Evolutionary conservation across 129 eudicot genomes (phyloP).

Genomic region (Arctium lappa): DNA sequence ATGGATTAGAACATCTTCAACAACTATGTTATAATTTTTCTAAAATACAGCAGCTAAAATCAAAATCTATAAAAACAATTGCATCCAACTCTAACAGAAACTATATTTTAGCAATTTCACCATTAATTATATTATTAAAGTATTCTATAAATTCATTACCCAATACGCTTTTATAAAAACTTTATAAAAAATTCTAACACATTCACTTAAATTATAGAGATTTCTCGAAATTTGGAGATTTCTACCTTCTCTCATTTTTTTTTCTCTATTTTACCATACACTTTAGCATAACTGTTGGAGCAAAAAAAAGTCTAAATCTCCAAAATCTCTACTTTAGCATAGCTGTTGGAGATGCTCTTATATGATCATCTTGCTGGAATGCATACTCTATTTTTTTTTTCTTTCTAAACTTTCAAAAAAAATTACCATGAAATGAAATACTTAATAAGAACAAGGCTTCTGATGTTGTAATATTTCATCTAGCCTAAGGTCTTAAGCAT

Average conservation of each 20-base stretch:
- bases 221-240: background rate
- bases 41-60: background rate
- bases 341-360: background rate
- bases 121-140: background rate
- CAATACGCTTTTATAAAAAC: background rate
- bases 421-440: background rate
- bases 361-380: background rate
- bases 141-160: background rate
- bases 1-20: slow-evolving; percentile 1
- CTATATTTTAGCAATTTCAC: background rate
- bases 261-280: background rate
- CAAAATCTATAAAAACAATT: background rate
- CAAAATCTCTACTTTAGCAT: background rate
- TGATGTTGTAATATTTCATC: background rate
- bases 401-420: too few species aligned
- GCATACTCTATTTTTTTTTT: background rate
- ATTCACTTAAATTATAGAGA: background rate
- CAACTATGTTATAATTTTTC: background rate
- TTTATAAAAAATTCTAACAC: background rate
- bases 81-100: background rate
- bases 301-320: background rate
- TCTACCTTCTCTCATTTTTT: background rate
- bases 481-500: slow-evolving; percentile 5
- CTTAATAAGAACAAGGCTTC: background rate
- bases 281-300: background rate